Evolutionary conservation across 139 green algal genomes (phyloP), one percentile per base, ranked within the genome.

Genomic region (Astrephomene gubernaculifera): DNA sequence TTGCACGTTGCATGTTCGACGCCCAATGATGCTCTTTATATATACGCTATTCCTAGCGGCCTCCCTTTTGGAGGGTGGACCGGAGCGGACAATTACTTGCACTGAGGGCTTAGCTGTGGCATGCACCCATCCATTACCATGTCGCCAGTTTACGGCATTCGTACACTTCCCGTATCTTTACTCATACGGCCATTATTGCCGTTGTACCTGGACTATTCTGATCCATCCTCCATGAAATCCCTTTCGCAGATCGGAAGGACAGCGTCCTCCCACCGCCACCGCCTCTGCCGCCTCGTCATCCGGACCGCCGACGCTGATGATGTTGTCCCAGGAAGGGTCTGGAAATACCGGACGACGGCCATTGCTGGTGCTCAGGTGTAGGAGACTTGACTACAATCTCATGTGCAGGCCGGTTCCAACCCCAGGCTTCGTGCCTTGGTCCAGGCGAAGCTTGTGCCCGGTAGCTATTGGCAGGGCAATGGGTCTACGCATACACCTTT

Each of bases 31-130:
- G 81, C 21, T 43, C 8, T n/a, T 33, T 7, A 74, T 75, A 87
- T 87, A 87, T 87, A 87, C 81, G 81, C 81, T 87, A 87, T 82
- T 71, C 81, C 81, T 81, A 87, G 54, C 27, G 43, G 43, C 29
- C 44, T 12, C 54, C 70, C 41, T n/a, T 9, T 67, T 9, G n/a
- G 25, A 25, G 41, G 10, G 21, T 27, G 67, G 21, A 89, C 73
- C 44, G 27, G 25, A 31, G 71, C 70, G 44, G 75, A 83, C 63
- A 67, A 38, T 22, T 70, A 54, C 43, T 82, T 85, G 78, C 79
- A 57, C 44, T 79, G 76, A 83, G 74, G 74, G 74, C 76, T 71
- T 65, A 17, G 17, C 49, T 57, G 49, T n/a, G n/a, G n/a, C n/a
- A n/a, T n/a, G n/a, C n/a, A n/a, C n/a, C n/a, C n/a, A n/a, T n/a